Base-by-base conservation (phyloP, 305 asterid genomes). In the Fraxinus sp. region DNA sequence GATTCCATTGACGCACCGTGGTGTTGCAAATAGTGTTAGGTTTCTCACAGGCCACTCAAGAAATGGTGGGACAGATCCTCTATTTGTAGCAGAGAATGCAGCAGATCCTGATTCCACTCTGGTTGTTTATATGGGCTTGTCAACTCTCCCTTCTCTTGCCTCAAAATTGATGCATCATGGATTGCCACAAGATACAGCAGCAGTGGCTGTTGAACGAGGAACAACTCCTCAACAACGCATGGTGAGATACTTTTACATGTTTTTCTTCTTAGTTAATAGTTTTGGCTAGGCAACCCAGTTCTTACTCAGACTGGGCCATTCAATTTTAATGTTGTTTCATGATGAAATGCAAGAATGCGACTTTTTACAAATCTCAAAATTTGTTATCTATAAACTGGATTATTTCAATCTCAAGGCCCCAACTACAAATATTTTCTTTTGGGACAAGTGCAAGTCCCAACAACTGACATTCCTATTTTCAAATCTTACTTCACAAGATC, bases 1-100 rank as follows among this genome's bases (percentile, higher is more conserved):
- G 74, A 93, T 96, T 77, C 99, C 99, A 3, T 88, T 94, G 89
- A 96, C 98, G 37, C 99, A 96, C 84, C 96, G 99, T 77, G 99
- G 98, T 37, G 91, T 96, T 33, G 97, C 99, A 77, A 96, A 80
- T 68, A 91, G 97, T 75, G 98, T 96, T 57, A 88, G 96, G 77
- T 93, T 96, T 89, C 90, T 96, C 24, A 94, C 99, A 2, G 99
- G 98, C 22, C 99, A 96, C 88, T 96, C 99, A 0, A 88, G 93
- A 88, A 94, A 96, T 49, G 99, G 99, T 77, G 99, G 99, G 82
- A 84, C 93, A 0, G 97, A 96, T 83, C 98, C 99, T 79, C 91
- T 94, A 16, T 93, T 88, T 81, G 94, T 94, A 18, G 98, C 93
- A 32, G 97, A 91, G 85, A 93, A 89, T 89, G 97, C 96, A 4